A percentile compares a stretch with the other conserved stretches of the same genome.
Conservation (phyloP, 2,329 filamentous ascomycete species). For the Hymenotorrendiella dingleyae region DNA sequence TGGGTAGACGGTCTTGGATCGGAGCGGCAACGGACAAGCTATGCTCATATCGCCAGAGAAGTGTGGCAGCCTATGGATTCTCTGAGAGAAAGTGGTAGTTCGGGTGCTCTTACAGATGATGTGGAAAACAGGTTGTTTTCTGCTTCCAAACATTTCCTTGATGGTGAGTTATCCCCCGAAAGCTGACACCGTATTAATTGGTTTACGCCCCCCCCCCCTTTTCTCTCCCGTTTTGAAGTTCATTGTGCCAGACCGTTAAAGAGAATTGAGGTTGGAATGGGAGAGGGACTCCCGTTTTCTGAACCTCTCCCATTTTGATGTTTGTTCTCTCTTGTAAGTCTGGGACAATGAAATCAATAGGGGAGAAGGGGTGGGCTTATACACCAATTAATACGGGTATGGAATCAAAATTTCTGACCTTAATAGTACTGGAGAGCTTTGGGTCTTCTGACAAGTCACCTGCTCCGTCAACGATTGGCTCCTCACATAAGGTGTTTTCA, state of each 20-base stretch:
- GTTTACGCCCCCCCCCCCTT: no score
- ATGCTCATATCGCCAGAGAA: constrained; percentile 17
- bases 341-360: no score
- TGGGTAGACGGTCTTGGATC: constrained; percentile 17
- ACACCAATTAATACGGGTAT: no score
- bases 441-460: constrained; percentile 1
- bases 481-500: constrained; percentile 14
- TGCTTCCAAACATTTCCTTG: constrained; percentile 19
- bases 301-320: no score
- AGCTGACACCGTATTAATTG: no score
- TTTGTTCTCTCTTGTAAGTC: no score
- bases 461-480: constrained; percentile 3
- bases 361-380: no score
- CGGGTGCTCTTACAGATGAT: not conserved
- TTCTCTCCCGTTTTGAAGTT: no score
- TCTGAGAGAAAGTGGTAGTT: not conserved
- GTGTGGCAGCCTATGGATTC: constrained; percentile 21
- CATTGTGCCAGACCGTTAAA: no score
- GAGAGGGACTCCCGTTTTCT: no score
- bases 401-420: no score
- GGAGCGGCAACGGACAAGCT: constrained; percentile 14
- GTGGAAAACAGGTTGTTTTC: constrained; percentile 10
- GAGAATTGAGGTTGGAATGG: no score
- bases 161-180: constrained; percentile 15
- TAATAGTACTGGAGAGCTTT: constrained; percentile 17